phyloP scores from a whole-genome alignment of 2,329 filamentous ascomycete genomes.

The Thielaviopsis populi region DNA sequence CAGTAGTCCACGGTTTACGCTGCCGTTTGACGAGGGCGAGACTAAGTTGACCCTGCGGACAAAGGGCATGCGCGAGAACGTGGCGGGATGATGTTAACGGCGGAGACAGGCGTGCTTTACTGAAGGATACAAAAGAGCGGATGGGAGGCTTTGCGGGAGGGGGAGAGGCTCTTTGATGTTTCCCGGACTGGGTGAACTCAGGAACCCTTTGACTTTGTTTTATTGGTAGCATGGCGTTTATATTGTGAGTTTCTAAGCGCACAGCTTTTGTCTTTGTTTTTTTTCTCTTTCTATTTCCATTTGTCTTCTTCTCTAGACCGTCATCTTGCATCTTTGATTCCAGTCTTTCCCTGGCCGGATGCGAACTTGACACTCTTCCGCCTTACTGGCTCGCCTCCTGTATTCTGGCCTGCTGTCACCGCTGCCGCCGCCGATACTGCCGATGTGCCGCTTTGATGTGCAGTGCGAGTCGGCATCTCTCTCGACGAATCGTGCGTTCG shows the following conservation, averaged over 20 bases:
- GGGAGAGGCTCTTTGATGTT: not conserved
- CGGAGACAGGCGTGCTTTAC: not conserved
- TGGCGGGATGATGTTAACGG: not conserved
- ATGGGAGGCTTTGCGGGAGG: conserved; percentile 12
- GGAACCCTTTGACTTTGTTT: not conserved
- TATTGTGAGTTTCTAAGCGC: not conserved
- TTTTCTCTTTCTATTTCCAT: not conserved
- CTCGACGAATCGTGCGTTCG: not conserved
- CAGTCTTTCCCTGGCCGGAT: conserved; percentile 2
- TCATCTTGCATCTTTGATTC: not conserved
- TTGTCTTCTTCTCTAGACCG: not conserved
- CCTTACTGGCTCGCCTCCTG: conserved; percentile 29
- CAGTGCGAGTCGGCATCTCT: not conserved
- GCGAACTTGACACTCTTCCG: conserved; percentile 51
- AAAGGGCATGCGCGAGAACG: conserved; percentile 38
- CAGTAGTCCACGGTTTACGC: conserved; percentile 20
- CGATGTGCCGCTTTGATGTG: conserved; percentile 12
- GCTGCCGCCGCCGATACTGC: conserved; percentile 24
- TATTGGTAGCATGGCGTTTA: not conserved
- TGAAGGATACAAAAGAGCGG: conserved; percentile 7
- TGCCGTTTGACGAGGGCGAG: conserved; percentile 34
- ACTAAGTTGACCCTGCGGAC: conserved; percentile 38
- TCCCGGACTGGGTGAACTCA: not conserved
- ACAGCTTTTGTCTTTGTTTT: not conserved
- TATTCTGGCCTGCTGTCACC: conserved; percentile 26